Percentiles rank a stretch among this genome's conserved stretches.
These are phyloP conservation scores for Lichtheimia corymbifera DNA, from an alignment of 371 early-diverging fungal species.

Conservation along the genomic window DNA sequence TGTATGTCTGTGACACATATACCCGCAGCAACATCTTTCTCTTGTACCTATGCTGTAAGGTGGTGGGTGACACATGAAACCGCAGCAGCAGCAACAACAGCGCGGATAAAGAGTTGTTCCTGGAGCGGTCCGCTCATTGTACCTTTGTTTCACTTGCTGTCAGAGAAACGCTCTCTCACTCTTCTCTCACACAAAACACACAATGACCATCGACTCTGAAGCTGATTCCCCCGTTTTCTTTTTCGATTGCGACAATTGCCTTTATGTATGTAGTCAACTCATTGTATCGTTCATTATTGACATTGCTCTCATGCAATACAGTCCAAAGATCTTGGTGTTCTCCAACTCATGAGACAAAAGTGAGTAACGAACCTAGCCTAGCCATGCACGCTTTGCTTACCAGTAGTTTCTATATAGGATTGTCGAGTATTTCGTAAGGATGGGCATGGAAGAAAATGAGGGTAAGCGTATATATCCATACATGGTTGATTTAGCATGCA, in stretches of 20 bases:
- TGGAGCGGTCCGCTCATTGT: no score
- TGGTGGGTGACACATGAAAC: no score
- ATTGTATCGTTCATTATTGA: not conserved
- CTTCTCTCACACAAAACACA: no score
- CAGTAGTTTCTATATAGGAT: conserved; percentile 35
- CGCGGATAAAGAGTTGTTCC: no score
- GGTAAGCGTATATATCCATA: conserved; percentile 15
- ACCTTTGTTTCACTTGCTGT: no score
- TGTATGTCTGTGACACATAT: no score
- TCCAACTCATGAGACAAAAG: conserved; percentile 61
- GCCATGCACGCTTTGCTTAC: no score
- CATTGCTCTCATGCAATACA: not conserved
- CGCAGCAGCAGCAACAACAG: no score
- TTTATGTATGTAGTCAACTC: conserved; percentile 53
- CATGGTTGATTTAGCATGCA: not conserved
- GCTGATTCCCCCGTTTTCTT: conserved; percentile 64
- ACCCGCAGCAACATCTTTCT: no score
- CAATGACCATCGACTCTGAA: not conserved
- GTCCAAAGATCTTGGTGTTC: conserved; percentile 56
- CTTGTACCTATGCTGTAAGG: no score
- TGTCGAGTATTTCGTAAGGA: conserved; percentile 46
- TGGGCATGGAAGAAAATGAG: conserved; percentile 56
- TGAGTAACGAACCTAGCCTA: conserved; percentile 11
- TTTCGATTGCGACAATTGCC: conserved; percentile 85
- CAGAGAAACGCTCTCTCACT: no score